Conservation (phyloP, 495 filamentous ascomycete species). For the Penicillium maclennaniae region DNA sequence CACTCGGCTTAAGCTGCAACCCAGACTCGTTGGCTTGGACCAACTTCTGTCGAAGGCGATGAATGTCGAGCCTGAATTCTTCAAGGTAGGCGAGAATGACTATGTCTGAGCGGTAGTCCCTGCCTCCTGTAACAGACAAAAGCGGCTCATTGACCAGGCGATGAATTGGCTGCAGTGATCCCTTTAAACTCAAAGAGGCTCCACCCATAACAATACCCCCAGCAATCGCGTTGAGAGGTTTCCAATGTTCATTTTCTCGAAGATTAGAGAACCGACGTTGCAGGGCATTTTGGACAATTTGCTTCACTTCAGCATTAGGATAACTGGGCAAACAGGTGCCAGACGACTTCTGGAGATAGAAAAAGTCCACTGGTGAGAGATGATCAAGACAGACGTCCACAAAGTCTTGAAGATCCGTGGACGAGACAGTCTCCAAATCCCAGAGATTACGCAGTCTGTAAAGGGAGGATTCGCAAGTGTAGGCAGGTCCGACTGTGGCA, state of each 20-base stretch:
- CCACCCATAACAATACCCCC: conserved; percentile 27
- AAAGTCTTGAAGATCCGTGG: conserved; percentile 18
- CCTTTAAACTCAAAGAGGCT: conserved; percentile 28
- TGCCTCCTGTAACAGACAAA: conserved; percentile 25
- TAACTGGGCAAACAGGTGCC: conserved; percentile 20
- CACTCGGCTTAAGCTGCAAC: conserved; percentile 50
- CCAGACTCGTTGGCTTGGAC: conserved; percentile 34
- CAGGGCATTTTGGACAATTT: conserved; percentile 19
- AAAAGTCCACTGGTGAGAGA: conserved; percentile 48
- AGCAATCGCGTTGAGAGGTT: conserved; percentile 25
- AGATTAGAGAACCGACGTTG: conserved; percentile 32
- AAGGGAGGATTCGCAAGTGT: conserved; percentile 46
- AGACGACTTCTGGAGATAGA: conserved; percentile 40
- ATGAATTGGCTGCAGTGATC: conserved; percentile 37
- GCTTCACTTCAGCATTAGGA: conserved; percentile 9
- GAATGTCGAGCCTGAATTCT: conserved; percentile 36
- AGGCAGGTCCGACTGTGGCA: conserved; percentile 28
- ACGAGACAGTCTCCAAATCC: conserved; percentile 25
- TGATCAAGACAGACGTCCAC: conserved; percentile 51
- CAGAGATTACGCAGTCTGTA: conserved; percentile 49
- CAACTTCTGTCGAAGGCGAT: conserved; percentile 35
- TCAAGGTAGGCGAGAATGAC: conserved; percentile 37
- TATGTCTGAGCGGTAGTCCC: conserved; percentile 22
- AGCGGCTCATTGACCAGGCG: conserved; percentile 44
- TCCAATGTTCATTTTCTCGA: conserved; percentile 40